Base-by-base conservation (phyloP, 2,329 filamentous ascomycete genomes). In the Cladosporium sp. region DNA sequence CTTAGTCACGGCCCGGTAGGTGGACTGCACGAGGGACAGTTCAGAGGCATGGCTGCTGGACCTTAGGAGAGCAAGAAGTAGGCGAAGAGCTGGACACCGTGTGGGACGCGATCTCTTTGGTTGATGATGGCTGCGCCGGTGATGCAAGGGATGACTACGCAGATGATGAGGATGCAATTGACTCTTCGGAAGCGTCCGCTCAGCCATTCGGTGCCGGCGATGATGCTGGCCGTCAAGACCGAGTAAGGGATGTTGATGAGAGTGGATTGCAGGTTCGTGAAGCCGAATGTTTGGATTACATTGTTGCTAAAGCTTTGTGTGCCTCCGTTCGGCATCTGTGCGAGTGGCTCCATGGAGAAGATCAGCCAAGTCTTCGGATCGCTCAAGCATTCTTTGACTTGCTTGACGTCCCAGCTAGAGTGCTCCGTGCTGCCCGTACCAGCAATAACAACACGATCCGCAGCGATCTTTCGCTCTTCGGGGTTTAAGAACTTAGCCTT, bases 31-130 rank as follows among this genome's bases (percentile, higher is more conserved):
- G 76, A 53, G 73, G 0, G 73, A 77, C 82, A 72, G 9, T 73
- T 72, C 1, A 83, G 71, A 0, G 80, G 79, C 66, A 83, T 72
- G 1, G 75, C 75, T 0, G 77, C 71, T 0, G 80, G 75, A 0
- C 79, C 79, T 0, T 77, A 75, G 1, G 75, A 75, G 3, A 83
- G 70, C 9, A 82, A 65, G 59, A 82, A 83, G 64, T 82, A 83
- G 3, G 77, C 79, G 32, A 82, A 74, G 0, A 83, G 72, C 55
- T 79, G 76, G 1, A 74, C 71, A 7, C 0, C 76, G 13, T 46
- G 44, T 9, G 44, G 44, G 11, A 46, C 32, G 11, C n/a, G 18
- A 32, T 46, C 44, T n/a, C 44, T 11, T 74, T 1, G 74, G 72
- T 35, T 78, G 67, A 62, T 79, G 77, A 28, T 70, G 71, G 55